phyloP scores from a whole-genome alignment of 2,329 filamentous ascomycete genomes.

The Aspergillus udagawae region DNA sequence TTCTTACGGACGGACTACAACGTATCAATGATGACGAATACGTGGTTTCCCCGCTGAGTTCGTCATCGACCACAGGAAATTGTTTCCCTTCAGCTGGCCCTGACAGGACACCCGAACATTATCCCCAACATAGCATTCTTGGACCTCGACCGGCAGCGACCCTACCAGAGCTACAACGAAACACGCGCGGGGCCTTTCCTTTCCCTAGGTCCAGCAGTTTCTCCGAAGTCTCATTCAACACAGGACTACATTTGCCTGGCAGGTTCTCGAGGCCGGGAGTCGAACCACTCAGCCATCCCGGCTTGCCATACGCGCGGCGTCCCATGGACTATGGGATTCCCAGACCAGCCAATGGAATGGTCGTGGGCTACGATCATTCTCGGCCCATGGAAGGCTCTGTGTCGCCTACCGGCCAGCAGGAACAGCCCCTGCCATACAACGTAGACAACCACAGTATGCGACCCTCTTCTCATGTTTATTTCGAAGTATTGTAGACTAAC shows the following conservation, averaged over 20 bases:
- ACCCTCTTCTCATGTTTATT: background rate
- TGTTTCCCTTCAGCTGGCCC: conserved; percentile 29
- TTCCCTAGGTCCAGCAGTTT: conserved; percentile 34
- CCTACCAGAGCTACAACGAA: conserved; percentile 26
- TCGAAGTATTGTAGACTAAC: background rate
- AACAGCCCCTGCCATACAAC: conserved; percentile 23
- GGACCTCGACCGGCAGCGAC: conserved; percentile 23
- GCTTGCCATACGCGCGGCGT: conserved; percentile 25
- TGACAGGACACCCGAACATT: conserved; percentile 25
- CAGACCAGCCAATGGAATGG: conserved; percentile 22
- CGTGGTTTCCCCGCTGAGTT: conserved; percentile 34
- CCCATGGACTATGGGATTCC: conserved; percentile 27
- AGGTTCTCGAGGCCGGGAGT: conserved; percentile 24
- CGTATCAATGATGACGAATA: conserved; percentile 36
- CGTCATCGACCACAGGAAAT: conserved; percentile 32
- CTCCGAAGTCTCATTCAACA: conserved; percentile 29
- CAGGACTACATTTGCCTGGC: conserved; percentile 26
- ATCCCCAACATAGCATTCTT: conserved; percentile 22
- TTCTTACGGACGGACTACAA: conserved; percentile 32
- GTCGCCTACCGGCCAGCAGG: conserved; percentile 29
- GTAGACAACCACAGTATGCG: conserved; percentile 27
- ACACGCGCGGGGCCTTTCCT: conserved; percentile 24
- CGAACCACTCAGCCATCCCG: conserved; percentile 19
- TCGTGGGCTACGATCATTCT: conserved; percentile 26
- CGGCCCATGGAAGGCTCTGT: conserved; percentile 31